Evolutionary conservation across 1,284 basidiomycete species (phyloP).

Genomic region (Leccinum subfulvum): DNA sequence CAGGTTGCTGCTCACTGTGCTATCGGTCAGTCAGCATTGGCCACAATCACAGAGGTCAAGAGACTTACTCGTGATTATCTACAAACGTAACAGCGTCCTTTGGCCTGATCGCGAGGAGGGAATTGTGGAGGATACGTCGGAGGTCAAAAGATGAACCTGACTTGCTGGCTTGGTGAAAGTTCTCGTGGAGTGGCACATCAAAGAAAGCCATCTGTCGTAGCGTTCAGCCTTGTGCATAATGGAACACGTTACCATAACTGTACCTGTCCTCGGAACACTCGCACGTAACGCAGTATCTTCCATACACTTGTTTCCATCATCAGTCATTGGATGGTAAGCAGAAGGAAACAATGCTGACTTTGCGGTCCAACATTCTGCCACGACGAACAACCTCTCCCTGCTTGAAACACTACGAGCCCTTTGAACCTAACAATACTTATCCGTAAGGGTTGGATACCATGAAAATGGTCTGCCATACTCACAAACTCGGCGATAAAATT

Average conservation of each 20-base stretch:
- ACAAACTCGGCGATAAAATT: slow-evolving; percentile 68
- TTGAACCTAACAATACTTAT: slow-evolving; percentile 43
- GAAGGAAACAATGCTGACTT: slow-evolving; percentile 43
- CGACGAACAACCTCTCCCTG: slow-evolving; percentile 58
- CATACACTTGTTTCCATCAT: slow-evolving; percentile 42
- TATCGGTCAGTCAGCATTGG: slow-evolving; percentile 23
- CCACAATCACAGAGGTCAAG: not conserved
- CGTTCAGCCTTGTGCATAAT: not conserved
- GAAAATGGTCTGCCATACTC: slow-evolving; percentile 24
- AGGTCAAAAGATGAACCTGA: slow-evolving; percentile 63
- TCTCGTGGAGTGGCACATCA: slow-evolving; percentile 75
- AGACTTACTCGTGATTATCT: slow-evolving; percentile 78
- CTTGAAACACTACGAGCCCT: slow-evolving; percentile 44
- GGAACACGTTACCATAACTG: slow-evolving; percentile 7
- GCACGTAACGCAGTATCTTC: slow-evolving; percentile 54
- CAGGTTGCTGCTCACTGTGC: slow-evolving; percentile 47
- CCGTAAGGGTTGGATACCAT: not conserved
- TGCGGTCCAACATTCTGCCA: slow-evolving; percentile 74
- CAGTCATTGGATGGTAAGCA: slow-evolving; percentile 1
- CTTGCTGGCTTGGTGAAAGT: slow-evolving; percentile 65
- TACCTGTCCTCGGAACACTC: slow-evolving; percentile 62
- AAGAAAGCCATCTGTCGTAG: slow-evolving; percentile 45
- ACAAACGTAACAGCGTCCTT: slow-evolving; percentile 80
- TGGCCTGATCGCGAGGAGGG: slow-evolving; percentile 57
- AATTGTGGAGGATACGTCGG: slow-evolving; percentile 57